These are phyloP conservation scores for Solanum etuberosum DNA, from an alignment of 257 asterid genomes.

Conservation along the genomic window DNA sequence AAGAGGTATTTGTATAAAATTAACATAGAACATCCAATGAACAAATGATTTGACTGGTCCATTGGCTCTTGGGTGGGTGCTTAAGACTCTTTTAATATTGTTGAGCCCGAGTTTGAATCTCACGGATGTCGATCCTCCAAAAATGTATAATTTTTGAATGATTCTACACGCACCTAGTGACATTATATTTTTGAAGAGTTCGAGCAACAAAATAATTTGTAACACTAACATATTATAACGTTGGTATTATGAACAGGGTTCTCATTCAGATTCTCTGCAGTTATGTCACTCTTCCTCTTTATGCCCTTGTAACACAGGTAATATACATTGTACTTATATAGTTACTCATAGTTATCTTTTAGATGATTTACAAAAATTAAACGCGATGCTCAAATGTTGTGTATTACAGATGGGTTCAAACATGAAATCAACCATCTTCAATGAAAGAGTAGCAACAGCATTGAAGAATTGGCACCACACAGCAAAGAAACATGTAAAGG, in stretches of 20 bases:
- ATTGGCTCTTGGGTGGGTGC: no score
- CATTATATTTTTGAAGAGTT: not conserved
- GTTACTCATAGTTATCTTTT: no score
- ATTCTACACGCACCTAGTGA: not conserved
- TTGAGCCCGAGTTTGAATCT: no score
- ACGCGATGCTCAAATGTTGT: not conserved
- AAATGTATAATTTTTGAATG: not conserved
- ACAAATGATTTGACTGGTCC: no score
- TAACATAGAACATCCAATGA: no score
- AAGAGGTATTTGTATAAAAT: no score
- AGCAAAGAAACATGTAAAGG: constrained; percentile 63
- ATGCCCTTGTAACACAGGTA: constrained; percentile 98
- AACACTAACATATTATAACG: not conserved
- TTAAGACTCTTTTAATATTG: no score
- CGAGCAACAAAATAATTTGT: not conserved
- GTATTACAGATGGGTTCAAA: constrained; percentile 72
- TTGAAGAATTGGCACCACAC: constrained; percentile 79
- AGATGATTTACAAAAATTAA: not conserved
- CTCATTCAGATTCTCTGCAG: constrained; percentile 76
- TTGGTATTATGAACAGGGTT: constrained; percentile 25
- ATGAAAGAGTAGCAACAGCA: constrained; percentile 66
- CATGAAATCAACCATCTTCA: constrained; percentile 83
- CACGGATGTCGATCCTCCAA: not conserved
- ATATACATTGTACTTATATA: not conserved
- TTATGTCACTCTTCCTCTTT: constrained; percentile 86